Evolutionary conservation across 2,329 filamentous ascomycete species (phyloP), one percentile per base, ranked within the genome.

Genomic region (Penicillium capsulatum): DNA sequence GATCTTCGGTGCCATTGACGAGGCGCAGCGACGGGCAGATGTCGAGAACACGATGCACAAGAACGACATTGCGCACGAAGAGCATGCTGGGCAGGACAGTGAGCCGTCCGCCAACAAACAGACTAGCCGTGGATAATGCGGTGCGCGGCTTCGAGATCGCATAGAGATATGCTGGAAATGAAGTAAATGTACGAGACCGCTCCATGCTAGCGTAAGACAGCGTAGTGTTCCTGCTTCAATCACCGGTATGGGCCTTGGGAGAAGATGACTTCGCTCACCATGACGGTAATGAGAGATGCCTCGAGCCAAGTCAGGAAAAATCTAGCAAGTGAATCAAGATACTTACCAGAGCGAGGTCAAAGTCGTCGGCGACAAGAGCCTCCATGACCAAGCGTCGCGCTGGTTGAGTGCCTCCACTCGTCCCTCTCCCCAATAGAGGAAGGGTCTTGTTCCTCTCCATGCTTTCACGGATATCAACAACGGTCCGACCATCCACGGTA

Each of bases 1-100:
- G 17, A 42, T 60, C 1, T 60, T 60, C 19, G 55, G 54, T 51
- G 58, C 42, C 34, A 48, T 59, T 17, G 44, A 57, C 27, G 55
- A 51, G 22, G 40, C 40, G 7, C 53, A 54, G 31, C 38, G 55
- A 17, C 45, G 40, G 1, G 54, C 53, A 13, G 53, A 56, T 31
- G 48, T 60, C 17, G 54, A 58, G 36, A 42, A 53, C 9, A 55
- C 52, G 3, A 13, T 59, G 38, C 48, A 58, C 13, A 60, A 59
- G 48, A 44, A 44, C 5, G 48, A 54, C 3, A 31, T 51, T 6
- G 30, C 41, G 17, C 55, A 59, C 31, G 42, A 44, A 4, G 57
- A 58, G 44, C 44, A 51, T 34, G 32, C 33, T 2, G 9, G 11
- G n/a, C 13, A 11, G 26, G 11, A 28, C 6, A n/a, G 10, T 11